Evolutionary conservation across 2,329 filamentous ascomycete genomes (phyloP), one percentile per base, ranked within the genome.

Genomic region (Iodosphaeria phyllophila): DNA sequence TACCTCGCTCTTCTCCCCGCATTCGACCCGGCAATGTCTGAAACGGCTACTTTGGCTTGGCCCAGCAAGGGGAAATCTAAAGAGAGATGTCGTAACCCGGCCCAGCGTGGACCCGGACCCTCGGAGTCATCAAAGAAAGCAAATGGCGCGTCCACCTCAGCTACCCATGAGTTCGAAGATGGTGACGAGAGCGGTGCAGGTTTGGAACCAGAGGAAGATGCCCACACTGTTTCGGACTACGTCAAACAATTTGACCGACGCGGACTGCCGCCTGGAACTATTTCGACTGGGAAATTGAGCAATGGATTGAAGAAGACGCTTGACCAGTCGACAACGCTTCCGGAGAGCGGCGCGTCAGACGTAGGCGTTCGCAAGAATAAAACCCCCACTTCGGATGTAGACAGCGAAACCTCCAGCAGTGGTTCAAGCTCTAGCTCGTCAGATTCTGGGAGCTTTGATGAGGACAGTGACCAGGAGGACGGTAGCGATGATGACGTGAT

Each of bases 261-360:
- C 15, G 51, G 51, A 1, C 46, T 54, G 13, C 51, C 51, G 1
- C 39, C 48, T 5, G 51, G 51, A 4, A 48, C 50, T 2, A 50
- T 54, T 18, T 41, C 46, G n/a, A n/a, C 8, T 46, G 41, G 8
- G 48, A 49, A 2, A 46, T 40, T 13, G 47, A 48, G 5, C 34
- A 13, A 16, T 4, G 26, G 15, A 13, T 23, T 24, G 10, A 33
- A 33, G 14, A 31, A 35, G 9, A 25, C 28, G 6, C 36, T 35
- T 9, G 36, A 31, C 9, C 36, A 37, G 6, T 8, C 20, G 29
- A 21, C 2, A 8, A 20, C 14, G 19, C 32, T 30, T n/a, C n/a
- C n/a, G n/a, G n/a, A n/a, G n/a, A n/a, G n/a, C n/a, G n/a, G n/a
- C n/a, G n/a, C n/a, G n/a, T n/a, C n/a, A n/a, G n/a, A n/a, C n/a